phyloP scores from a whole-genome alignment of 164 flowering plant genomes.

The Aristolochia californica region DNA sequence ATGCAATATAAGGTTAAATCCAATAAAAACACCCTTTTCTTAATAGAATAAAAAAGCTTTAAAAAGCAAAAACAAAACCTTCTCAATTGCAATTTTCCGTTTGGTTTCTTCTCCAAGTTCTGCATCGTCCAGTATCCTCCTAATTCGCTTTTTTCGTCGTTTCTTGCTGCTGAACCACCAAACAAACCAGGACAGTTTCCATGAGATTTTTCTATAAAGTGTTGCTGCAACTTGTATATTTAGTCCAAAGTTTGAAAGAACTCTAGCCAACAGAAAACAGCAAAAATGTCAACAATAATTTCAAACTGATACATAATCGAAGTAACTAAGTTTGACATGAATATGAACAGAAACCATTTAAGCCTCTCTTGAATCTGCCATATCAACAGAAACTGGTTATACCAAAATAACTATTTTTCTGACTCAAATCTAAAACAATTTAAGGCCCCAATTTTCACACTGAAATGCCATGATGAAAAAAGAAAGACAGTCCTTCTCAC shows the following conservation, averaged over 20 bases:
- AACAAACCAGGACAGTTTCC: background rate
- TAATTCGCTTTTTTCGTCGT: conserved; percentile 56
- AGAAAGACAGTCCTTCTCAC: no score
- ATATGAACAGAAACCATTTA: no score
- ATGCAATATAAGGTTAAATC: background rate
- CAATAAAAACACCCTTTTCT: conserved; percentile 2
- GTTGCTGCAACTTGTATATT: background rate
- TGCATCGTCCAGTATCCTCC: conserved; percentile 86
- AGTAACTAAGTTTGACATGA: no score
- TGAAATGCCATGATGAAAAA: no score
- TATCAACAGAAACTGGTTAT: no score
- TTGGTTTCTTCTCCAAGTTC: conserved; percentile 96
- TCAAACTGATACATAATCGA: no score
- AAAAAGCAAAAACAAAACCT: conserved; percentile 35
- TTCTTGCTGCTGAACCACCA: conserved; percentile 36
- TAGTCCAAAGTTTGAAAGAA: background rate
- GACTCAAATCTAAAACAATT: no score
- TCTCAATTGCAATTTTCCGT: conserved; percentile 90
- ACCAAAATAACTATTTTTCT: no score
- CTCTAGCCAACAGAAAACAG: no score
- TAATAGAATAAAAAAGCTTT: background rate
- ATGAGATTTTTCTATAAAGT: background rate
- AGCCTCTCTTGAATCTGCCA: no score
- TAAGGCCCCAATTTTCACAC: no score
- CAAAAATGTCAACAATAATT: no score